Percentiles rank a stretch among this genome's conserved stretches.
phyloP scores from a whole-genome alignment of 1,284 basidiomycete genomes.

The Stygiomarasmius scandens region DNA sequence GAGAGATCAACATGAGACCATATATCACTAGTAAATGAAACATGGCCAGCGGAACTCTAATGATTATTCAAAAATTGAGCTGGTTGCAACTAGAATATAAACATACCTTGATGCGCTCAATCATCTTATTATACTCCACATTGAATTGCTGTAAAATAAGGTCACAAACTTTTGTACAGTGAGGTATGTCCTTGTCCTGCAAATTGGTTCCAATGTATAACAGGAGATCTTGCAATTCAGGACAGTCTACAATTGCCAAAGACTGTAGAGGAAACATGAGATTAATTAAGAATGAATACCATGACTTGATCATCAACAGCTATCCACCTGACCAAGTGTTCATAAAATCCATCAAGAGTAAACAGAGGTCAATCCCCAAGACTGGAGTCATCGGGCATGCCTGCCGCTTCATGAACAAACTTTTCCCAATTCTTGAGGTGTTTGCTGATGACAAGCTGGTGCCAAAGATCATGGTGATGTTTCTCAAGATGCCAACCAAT shows the following conservation, averaged over 20 bases:
- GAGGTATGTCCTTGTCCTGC: slow-evolving; percentile 4
- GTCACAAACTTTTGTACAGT: slow-evolving; percentile 3
- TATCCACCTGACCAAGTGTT: not conserved
- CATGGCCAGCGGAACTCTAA: not conserved
- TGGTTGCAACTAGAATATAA: not conserved
- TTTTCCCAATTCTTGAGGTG: not conserved
- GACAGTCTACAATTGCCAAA: slow-evolving; percentile 9
- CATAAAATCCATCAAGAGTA: slow-evolving; percentile 2
- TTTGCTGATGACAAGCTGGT: not conserved
- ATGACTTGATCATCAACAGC: slow-evolving; percentile 3
- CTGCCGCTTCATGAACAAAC: not conserved
- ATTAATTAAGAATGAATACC: not conserved
- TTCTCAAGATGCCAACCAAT: not conserved
- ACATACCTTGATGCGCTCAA: not conserved
- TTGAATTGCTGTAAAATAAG: slow-evolving; percentile 1
- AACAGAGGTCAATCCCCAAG: not conserved
- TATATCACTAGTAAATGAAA: not conserved
- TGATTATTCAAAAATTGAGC: not conserved
- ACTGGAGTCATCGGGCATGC: not conserved
- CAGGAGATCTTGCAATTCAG: slow-evolving; percentile 6
- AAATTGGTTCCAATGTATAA: not conserved
- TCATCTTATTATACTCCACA: not conserved
- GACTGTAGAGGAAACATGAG: not conserved
- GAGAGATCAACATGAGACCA: not conserved
- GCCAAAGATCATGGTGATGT: not conserved